Base-by-base conservation (phyloP, 2,329 filamentous ascomycete genomes). In the Fusarium hainanense region DNA sequence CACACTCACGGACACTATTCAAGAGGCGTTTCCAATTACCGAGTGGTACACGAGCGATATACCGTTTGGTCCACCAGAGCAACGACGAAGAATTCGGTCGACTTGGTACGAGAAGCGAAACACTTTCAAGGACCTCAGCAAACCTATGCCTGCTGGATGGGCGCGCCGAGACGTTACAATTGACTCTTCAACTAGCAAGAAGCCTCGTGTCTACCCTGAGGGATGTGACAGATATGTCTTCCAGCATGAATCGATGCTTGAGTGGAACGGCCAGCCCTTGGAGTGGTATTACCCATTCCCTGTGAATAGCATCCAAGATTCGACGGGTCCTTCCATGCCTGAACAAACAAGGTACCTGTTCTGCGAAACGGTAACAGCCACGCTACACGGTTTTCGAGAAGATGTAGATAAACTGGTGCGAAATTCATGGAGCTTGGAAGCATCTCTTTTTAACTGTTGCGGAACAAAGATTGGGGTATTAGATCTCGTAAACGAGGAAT, bases 401-500 rank as follows among this genome's bases (percentile, higher is more conserved):
- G 40, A 42, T 6, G 16, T 0, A 9, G 7, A 4, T 42, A 14
- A 7, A 5, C 12, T 14, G 10, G 27, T 27, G 5, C 12, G 12
- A 14, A 7, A 6, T 20, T 1, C 8, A 1, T 10, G 2, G 8
- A 6, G 20, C 40, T 3, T 16, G 12, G 12, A 8, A 25, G 16
- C 16, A 34, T 5, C 4, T 18, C 23, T 46, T 1, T 27, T 16
- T 6, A 6, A 23, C 7, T 2, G 14, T 3, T 14, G 3, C 7
- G 25, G 25, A 3, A n/a, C 13, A 7, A 14, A 0, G 18, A 16
- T 28, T 30, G 44, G 12, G 14, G 20, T 2, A 7, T 11, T 47
- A 9, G 18, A 28, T n/a, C 12, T 47, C 7, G 5, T 47, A 10
- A 47, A 28, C 5, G 12, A 30, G 12, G 18, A 47, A 6, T 28